phyloP scores from a whole-genome alignment of 2,329 filamentous ascomycete species.

The Xylaria sp. region DNA sequence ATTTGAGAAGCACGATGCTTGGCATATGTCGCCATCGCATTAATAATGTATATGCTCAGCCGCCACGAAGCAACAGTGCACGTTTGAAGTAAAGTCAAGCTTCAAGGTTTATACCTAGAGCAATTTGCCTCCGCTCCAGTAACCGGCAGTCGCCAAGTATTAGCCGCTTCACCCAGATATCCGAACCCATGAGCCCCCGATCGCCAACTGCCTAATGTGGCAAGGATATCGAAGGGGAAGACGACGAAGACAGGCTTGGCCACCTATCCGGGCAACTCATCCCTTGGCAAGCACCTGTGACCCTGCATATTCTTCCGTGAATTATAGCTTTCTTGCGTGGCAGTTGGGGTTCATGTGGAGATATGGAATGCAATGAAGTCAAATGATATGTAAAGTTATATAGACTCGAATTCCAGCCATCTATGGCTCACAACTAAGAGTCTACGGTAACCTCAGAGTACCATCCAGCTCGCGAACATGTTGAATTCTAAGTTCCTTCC shows the following conservation, averaged over 20 bases:
- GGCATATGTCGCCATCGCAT: not conserved
- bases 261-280: slow-evolving; percentile 17
- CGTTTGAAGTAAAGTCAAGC: slow-evolving; percentile 10
- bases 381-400: slow-evolving; percentile 6
- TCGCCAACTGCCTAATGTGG: slow-evolving; percentile 18
- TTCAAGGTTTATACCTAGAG: not conserved
- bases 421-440: not conserved
- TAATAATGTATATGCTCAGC: not conserved
- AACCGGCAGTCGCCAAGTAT: slow-evolving; percentile 18
- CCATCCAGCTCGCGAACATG: slow-evolving; percentile 28
- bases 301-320: not conserved
- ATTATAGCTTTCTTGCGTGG: slow-evolving; percentile 9
- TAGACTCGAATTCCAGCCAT: not conserved
- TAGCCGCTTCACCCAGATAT: slow-evolving; percentile 19
- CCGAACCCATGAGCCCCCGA: slow-evolving; percentile 13
- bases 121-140: not conserved
- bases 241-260: slow-evolving; percentile 15
- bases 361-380: not conserved
- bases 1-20: slow-evolving; percentile 12
- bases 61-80: not conserved
- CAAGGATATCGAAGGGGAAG: slow-evolving; percentile 1
- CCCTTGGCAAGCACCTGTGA: slow-evolving; percentile 13
- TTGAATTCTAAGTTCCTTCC: slow-evolving; percentile 27
- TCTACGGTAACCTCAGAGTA: not conserved
- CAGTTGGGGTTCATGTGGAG: slow-evolving; percentile 7